These are phyloP conservation scores for Cystobasidium slooffiae DNA, from an alignment of 1,284 basidiomycete genomes.

Conservation along the genomic window DNA sequence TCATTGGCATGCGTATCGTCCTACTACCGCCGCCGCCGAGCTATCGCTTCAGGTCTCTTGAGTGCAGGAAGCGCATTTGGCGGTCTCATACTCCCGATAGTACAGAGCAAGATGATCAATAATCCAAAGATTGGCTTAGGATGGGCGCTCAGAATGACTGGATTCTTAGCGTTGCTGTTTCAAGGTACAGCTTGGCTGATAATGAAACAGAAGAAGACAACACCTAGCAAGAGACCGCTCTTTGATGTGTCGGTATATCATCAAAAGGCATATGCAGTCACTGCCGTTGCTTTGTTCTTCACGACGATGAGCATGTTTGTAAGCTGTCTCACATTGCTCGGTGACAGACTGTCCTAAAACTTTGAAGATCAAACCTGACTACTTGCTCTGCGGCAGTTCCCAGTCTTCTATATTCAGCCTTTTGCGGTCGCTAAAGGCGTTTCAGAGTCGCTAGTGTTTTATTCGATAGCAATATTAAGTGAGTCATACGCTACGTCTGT, in stretches of 20 bases:
- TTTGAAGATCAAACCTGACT: no score
- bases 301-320: conserved; percentile 39
- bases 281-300: conserved; percentile 18
- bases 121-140: conserved; percentile 33
- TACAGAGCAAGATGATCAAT: conserved; percentile 39
- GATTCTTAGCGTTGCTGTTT: conserved; percentile 32
- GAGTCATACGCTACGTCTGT: not conserved
- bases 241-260: conserved; percentile 39
- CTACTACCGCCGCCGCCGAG: conserved; percentile 38
- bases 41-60: conserved; percentile 35
- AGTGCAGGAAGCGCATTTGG: conserved; percentile 39
- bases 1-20: conserved; percentile 41
- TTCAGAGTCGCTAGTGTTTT: conserved; percentile 19
- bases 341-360: no score
- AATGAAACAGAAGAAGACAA: conserved; percentile 37
- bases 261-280: conserved; percentile 30
- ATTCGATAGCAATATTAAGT: conserved; percentile 42
- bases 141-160: conserved; percentile 36
- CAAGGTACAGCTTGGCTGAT: conserved; percentile 25
- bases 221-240: conserved; percentile 30
- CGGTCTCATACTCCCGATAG: conserved; percentile 36
- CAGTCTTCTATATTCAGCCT: conserved; percentile 41
- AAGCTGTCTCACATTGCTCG: not conserved
- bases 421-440: conserved; percentile 40
- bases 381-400: no score